phyloP scores from a whole-genome alignment of 495 filamentous ascomycete genomes.

The Podospora appendiculata region DNA sequence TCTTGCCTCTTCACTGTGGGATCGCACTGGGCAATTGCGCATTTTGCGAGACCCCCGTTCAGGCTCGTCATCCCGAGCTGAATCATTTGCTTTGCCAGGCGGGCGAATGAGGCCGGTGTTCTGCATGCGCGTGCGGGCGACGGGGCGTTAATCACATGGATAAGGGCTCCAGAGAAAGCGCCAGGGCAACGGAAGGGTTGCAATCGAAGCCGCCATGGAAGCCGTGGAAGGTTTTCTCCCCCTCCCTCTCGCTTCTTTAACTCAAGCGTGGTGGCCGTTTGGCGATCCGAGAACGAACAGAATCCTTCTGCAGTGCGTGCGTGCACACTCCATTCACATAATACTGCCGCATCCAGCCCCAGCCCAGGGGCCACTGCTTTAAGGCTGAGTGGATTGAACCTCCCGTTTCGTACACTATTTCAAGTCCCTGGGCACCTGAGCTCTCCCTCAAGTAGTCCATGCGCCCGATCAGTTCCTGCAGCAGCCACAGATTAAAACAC shows the following conservation, averaged over 20 bases:
- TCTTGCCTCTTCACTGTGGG: background rate
- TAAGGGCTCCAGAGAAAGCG: background rate
- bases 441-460: background rate
- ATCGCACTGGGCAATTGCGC: background rate
- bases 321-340: background rate
- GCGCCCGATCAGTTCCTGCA: background rate
- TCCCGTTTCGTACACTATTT: background rate
- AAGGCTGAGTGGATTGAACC: conserved; percentile 6
- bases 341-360: background rate
- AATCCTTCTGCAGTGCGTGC: background rate
- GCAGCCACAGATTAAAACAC: background rate
- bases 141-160: background rate
- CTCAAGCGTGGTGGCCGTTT: background rate
- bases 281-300: background rate
- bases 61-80: background rate
- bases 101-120: background rate
- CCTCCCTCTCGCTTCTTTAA: background rate
- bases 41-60: background rate
- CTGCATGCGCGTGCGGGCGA: background rate
- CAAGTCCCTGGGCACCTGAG: background rate
- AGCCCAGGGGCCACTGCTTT: background rate
- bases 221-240: background rate
- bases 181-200: background rate
- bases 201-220: background rate
- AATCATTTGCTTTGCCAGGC: conserved; percentile 4